phyloP scores from a whole-genome alignment of 2,329 filamentous ascomycete genomes.

The Sporothrix sp. region DNA sequence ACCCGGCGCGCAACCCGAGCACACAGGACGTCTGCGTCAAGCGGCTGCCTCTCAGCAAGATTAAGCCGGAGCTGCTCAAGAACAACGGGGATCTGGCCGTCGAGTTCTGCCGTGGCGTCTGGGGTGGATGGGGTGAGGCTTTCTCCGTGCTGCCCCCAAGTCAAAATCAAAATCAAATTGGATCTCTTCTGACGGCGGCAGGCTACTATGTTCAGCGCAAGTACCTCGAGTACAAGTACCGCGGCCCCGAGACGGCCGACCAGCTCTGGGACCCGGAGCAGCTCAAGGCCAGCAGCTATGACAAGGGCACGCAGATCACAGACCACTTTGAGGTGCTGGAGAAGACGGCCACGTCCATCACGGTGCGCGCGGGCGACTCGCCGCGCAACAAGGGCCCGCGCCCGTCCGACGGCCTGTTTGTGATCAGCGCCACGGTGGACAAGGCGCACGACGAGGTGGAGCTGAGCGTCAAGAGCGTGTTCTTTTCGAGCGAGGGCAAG shows the following conservation, averaged over 20 bases:
- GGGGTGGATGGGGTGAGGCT: slow-evolving; percentile 51
- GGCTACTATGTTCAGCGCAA: slow-evolving; percentile 50
- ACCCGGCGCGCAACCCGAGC: slow-evolving; percentile 51
- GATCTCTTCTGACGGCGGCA: slow-evolving; percentile 21
- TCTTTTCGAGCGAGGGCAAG: slow-evolving; percentile 40
- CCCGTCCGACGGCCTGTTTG: slow-evolving; percentile 55
- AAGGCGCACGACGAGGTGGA: slow-evolving; percentile 49
- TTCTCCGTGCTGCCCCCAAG: no score
- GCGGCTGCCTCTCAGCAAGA: slow-evolving; percentile 50
- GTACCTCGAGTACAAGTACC: slow-evolving; percentile 50
- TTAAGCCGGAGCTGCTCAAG: slow-evolving; percentile 55
- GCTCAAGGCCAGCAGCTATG: slow-evolving; percentile 47
- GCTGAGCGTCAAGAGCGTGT: slow-evolving; percentile 53
- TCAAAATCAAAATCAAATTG: no score
- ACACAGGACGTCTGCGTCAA: slow-evolving; percentile 57
- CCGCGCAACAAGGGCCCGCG: slow-evolving; percentile 48
- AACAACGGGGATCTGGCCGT: slow-evolving; percentile 48
- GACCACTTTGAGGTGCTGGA: slow-evolving; percentile 65
- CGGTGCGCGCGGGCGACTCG: slow-evolving; percentile 56
- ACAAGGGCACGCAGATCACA: slow-evolving; percentile 53
- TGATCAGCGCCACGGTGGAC: slow-evolving; percentile 53
- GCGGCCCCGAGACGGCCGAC: slow-evolving; percentile 41
- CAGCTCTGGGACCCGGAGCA: slow-evolving; percentile 53
- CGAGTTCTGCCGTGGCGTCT: slow-evolving; percentile 58
- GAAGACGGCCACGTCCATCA: slow-evolving; percentile 49